Conservation (phyloP, 768 basidiomycete species). For the Leccinum subtestaceum region DNA sequence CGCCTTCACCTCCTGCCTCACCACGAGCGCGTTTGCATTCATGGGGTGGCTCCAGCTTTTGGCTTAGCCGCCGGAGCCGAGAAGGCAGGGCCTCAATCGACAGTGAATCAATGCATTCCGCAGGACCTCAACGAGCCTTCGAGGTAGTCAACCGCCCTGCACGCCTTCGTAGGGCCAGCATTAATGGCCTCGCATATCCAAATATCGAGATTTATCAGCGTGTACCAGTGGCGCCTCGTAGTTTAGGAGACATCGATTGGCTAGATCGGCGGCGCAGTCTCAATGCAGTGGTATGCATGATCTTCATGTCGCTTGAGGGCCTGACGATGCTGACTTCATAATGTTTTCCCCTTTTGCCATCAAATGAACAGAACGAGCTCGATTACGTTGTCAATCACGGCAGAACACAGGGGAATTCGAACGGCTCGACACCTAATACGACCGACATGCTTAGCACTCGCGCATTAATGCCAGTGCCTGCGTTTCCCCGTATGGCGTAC, state of each 20-base stretch:
- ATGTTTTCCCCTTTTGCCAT: slow-evolving; percentile 11
- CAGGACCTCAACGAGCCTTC: slow-evolving; percentile 39
- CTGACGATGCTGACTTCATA: slow-evolving; percentile 22
- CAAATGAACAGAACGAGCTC: slow-evolving; percentile 58
- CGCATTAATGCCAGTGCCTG: slow-evolving; percentile 32
- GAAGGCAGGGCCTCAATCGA: slow-evolving; percentile 40
- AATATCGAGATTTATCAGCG: slow-evolving; percentile 47
- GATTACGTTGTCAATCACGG: slow-evolving; percentile 64
- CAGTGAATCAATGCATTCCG: slow-evolving; percentile 35
- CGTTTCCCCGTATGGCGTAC: slow-evolving; percentile 21
- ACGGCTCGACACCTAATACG: slow-evolving; percentile 49
- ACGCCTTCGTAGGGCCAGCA: slow-evolving; percentile 52
- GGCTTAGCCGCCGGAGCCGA: slow-evolving; percentile 34
- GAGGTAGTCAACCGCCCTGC: slow-evolving; percentile 50
- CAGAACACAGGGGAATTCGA: slow-evolving; percentile 38
- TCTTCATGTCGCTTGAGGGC: slow-evolving; percentile 14
- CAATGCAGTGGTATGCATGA: slow-evolving; percentile 59
- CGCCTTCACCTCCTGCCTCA: slow-evolving; percentile 30
- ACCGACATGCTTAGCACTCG: slow-evolving; percentile 47
- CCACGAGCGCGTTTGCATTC: slow-evolving; percentile 36
- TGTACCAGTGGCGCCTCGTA: slow-evolving; percentile 45
- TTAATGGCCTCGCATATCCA: slow-evolving; percentile 39
- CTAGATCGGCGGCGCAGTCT: slow-evolving; percentile 69
- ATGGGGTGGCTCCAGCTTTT: slow-evolving; percentile 39
- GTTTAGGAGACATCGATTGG: slow-evolving; percentile 76